Base-by-base conservation (phyloP, 805 yeast species). In the Kregervanrija pseudodelftensis region DNA sequence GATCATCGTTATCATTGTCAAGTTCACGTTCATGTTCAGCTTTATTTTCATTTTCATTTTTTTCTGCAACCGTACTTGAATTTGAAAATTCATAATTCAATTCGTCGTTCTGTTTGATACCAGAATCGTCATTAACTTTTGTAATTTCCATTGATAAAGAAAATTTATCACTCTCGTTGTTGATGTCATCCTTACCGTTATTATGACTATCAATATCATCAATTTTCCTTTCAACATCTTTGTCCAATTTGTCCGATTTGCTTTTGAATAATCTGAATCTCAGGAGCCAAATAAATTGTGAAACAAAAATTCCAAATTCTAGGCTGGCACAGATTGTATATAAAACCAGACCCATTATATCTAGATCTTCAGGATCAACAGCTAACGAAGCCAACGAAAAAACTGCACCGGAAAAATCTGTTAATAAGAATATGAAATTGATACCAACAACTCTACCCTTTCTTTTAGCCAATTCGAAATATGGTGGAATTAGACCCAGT, bases 301-400 rank as follows among this genome's bases (percentile, higher is more conserved):
- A 77, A 0, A 67, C 30, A 53, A 85, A 77, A 11, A 90, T 85
- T 0, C 96, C 97, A 2, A 82, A 43, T 57, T 90, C 97, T 60
- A 89, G 58, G 1, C 63, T 77, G 3, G 89, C 78, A 33, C 90
- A 89, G 14, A 88, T 70, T 10, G 78, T 70, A 59, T 90, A 90
- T 33, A 90, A 69, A 0, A 85, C 71, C 50, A 85, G 73, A 37
- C 96, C 93, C 76, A 91, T 72, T n/a, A 78, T 61, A 60, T 90
- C 96, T 58, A 85, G 56, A 33, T 71, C 69, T 1, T 70, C 73
- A 7, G 68, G 65, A 8, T 67, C 61, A 11, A 43, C 76, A 3
- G 82, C 93, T 34, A 82, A 71, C 1, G 70, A 62, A 38, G 76
- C 70, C 49, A 85, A 70, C 8, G 95, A 83, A 50, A 89, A 78